Percentiles rank a stretch among this genome's conserved stretches.
Evolutionary conservation across 1,139 yeast species (phyloP).

Genomic region (Debaryomyces singareniensis): DNA sequence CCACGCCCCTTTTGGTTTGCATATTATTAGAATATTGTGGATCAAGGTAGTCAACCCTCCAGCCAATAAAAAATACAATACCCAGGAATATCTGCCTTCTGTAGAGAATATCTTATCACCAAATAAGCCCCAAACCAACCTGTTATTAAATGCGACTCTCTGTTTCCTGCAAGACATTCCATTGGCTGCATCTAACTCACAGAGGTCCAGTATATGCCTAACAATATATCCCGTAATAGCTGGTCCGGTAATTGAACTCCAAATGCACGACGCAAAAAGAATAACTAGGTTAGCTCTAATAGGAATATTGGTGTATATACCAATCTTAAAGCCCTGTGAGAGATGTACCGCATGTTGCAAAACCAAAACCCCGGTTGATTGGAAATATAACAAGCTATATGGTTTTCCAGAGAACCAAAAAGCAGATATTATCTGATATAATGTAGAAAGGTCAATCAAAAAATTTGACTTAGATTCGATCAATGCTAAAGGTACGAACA

Average conservation of each 20-base stretch:
- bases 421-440: constrained; percentile 40
- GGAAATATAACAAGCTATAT: constrained; percentile 42
- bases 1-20: constrained; percentile 34
- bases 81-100: constrained; percentile 33
- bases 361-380: constrained; percentile 44
- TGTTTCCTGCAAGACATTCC: constrained; percentile 40
- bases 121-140: constrained; percentile 45
- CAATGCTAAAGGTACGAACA: constrained; percentile 39
- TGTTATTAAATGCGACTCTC: constrained; percentile 39
- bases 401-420: constrained; percentile 46
- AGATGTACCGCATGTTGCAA: constrained; percentile 50
- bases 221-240: constrained; percentile 42
- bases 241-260: constrained; percentile 40
- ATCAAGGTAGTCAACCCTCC: constrained; percentile 32
- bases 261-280: constrained; percentile 40
- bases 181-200: constrained; percentile 37
- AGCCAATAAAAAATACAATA: constrained; percentile 35
- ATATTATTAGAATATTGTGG: constrained; percentile 40
- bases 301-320: constrained; percentile 47
- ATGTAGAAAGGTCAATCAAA: constrained; percentile 40
- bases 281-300: constrained; percentile 41
- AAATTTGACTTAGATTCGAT: constrained; percentile 38
- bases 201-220: constrained; percentile 40
- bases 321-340: constrained; percentile 50
- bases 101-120: constrained; percentile 31